These are phyloP conservation scores for Chrysoporthe austroafricana DNA, from an alignment of 2,329 filamentous ascomycete genomes.

Conservation along the genomic window DNA sequence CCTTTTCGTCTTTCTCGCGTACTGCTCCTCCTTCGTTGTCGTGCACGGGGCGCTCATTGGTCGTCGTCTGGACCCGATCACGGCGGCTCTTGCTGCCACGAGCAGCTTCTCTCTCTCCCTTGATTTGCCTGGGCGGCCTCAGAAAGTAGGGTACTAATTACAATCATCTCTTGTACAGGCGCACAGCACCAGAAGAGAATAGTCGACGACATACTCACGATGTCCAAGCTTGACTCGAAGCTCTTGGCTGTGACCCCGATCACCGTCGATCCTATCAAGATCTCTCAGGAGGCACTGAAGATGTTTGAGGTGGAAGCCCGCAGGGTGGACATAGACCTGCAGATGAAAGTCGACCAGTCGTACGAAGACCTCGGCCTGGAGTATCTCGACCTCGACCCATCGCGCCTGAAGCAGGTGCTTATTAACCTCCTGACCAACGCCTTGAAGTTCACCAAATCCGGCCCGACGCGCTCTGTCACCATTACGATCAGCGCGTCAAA, in stretches of 20 bases:
- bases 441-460: slow-evolving; percentile 76
- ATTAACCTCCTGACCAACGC: slow-evolving; percentile 83
- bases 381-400: slow-evolving; percentile 73
- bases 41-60: too few relatives aligned
- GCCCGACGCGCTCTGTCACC: slow-evolving; percentile 59
- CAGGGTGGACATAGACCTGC: slow-evolving; percentile 69
- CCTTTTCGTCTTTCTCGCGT: not conserved
- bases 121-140: not conserved
- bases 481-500: slow-evolving; percentile 52
- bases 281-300: slow-evolving; percentile 70
- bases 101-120: not conserved
- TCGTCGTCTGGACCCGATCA: too few relatives aligned
- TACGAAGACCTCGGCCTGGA: slow-evolving; percentile 62
- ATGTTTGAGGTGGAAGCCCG: slow-evolving; percentile 80
- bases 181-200: slow-evolving; percentile 81
- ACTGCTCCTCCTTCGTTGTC: not conserved
- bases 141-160: not conserved
- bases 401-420: slow-evolving; percentile 74
- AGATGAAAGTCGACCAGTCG: slow-evolving; percentile 65
- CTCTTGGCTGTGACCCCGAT: slow-evolving; percentile 74
- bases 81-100: too few relatives aligned
- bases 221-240: slow-evolving; percentile 77
- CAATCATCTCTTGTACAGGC: not conserved
- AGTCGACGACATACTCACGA: slow-evolving; percentile 73
- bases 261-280: slow-evolving; percentile 67